Evolutionary conservation across 148 eudicot species (phyloP), one percentile per base, ranked within the genome.

Genomic region (Rhododendron griersonianum): DNA sequence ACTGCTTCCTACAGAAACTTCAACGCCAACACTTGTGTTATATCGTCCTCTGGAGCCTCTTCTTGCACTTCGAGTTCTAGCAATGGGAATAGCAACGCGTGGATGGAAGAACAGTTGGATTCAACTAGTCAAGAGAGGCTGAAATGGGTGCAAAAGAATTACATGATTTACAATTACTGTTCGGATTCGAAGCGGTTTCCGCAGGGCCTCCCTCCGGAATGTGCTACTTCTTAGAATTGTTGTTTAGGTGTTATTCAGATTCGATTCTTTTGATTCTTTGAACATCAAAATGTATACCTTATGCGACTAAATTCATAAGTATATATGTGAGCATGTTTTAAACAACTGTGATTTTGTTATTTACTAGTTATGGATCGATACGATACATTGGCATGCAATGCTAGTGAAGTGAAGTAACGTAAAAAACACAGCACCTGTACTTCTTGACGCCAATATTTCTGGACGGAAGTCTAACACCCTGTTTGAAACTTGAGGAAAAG

Each of bases 111-210:
- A 30, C 85, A 86, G 61, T 37, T 89, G 80, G 90, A 89, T 53
- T 18, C 69, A 5, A 75, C 85, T 21, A 84, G 87, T 57, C 90
- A 87, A 67, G 81, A 84, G 44, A 87, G 86, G 86, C 35, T 89
- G 55, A 87, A 85, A 85, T 89, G 90, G 90, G 90, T 82, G 7
- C 87, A 85, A 67, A 84, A 78, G 50, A 89, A 89, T 69, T 87
- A 89, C 78, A 89, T 89, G 90, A 86, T 89, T 2, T 89, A 89
- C 80, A 89, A 89, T 75, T 86, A 89, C 45, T 86, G 88, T 73
- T 2, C 87, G 0, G 88, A 86, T 81, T 13, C 78, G 2, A 86
- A 89, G 69, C 74, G 90, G 4, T 89, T 89, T 41, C 87, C 89
- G 0, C 90, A 89, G 44, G 89, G 89, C 77, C 57, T 81, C 28